A percentile compares a stretch with the other conserved stretches of the same genome.
These are phyloP conservation scores for Lepidopterella palustris DNA, from an alignment of 495 filamentous ascomycete genomes.

Conservation along the genomic window DNA sequence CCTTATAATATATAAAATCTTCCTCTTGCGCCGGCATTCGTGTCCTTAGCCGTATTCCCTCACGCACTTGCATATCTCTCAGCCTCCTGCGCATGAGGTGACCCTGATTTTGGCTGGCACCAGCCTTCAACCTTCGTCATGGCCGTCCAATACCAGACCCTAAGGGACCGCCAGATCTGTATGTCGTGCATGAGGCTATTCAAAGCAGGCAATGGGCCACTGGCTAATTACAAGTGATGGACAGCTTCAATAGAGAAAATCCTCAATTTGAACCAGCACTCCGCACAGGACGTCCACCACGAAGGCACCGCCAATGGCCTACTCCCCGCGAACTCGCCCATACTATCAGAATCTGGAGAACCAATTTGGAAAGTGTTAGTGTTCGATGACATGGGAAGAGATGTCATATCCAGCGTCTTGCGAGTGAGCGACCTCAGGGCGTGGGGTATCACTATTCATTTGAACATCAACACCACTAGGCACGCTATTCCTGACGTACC, in stretches of 20 bases:
- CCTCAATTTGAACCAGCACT: slow-evolving; percentile 83
- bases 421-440: slow-evolving; percentile 85
- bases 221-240: no score
- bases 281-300: slow-evolving; percentile 49
- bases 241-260: slow-evolving; percentile 91
- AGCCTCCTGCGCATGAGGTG: slow-evolving; percentile 22
- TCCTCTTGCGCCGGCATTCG: background rate
- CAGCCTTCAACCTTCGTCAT: slow-evolving; percentile 43
- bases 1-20: no score
- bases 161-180: slow-evolving; percentile 97
- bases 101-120: slow-evolving; percentile 18
- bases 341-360: slow-evolving; percentile 82
- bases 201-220: no score
- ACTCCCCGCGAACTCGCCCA: slow-evolving; percentile 63
- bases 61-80: background rate
- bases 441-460: slow-evolving; percentile 95
- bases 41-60: background rate
- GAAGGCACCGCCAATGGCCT: slow-evolving; percentile 53
- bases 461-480: slow-evolving; percentile 78
- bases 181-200: slow-evolving; percentile 36
- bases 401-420: slow-evolving; percentile 87
- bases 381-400: slow-evolving; percentile 62
- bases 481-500: slow-evolving; percentile 95
- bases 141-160: slow-evolving; percentile 65
- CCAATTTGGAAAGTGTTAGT: slow-evolving; percentile 69